Base-by-base conservation (phyloP, 345 rosid species). In the Combretum micranthum region DNA sequence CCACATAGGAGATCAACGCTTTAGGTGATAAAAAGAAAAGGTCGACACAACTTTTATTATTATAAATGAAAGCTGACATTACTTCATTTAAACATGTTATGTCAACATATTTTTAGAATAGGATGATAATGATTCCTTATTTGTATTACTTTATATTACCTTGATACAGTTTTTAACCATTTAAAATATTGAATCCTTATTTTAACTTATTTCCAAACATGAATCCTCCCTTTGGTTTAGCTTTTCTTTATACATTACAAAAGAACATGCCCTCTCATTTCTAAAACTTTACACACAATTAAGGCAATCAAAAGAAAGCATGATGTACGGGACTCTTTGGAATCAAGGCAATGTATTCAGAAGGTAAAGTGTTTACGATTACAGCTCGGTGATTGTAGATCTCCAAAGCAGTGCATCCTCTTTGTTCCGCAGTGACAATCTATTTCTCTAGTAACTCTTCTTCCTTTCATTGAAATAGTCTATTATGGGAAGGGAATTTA, bases 381-480 rank as follows among this genome's bases (percentile, higher is more conserved):
- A 4, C 73, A 70, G 51, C 81, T 80, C 0, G 80, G 93, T n/a
- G 84, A 64, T 62, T 72, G 60, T 37, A 71, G 79, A 53, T 72
- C 71, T 67, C 96, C 88, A 12, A 49, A 18, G 13, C 74, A 79
- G 0, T 85, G 88, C 64, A 82, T 88, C 44, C 71, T 88, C 22
- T 81, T 52, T 68, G 72, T 77, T n/a, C 62, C 66, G 0, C 73
- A 70, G 0, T 88, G 96, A 94, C 67, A 75, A 51, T 69, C 80
- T 15, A 74, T 88, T 26, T 68, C 73, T 42, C 65, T 68, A 10
- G 71, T 86, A 17, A 60, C 84, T 7, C 47, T 57, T 47, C 94
- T 88, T 22, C 96, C 94, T 12, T 70, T 82, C 18, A 64, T 88
- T 44, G 79, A 82, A 65, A 59, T n/a, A n/a, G n/a, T n/a, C 37